These are phyloP conservation scores for Podochytrium sp. DNA, from an alignment of 192 early-diverging fungal species.

Conservation along the genomic window DNA sequence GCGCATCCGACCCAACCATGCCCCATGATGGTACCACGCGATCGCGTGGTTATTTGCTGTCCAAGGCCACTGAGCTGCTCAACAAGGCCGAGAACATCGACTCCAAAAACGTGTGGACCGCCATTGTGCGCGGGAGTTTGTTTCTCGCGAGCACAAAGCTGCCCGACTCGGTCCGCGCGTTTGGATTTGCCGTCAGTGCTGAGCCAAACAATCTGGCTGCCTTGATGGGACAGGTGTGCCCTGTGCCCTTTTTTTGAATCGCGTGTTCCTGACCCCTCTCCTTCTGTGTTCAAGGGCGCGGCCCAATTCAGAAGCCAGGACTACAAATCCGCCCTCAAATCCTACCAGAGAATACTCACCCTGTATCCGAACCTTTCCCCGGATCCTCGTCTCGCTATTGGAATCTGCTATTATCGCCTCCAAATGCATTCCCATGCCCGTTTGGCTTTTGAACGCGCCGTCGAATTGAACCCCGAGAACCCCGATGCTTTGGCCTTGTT, in stretches of 20 bases:
- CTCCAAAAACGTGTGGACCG: constrained; percentile 66
- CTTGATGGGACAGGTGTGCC: constrained; percentile 61
- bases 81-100: constrained; percentile 79
- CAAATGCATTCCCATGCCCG: constrained; percentile 69
- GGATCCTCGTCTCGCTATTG: constrained; percentile 83
- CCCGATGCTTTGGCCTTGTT: constrained; percentile 73
- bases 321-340: constrained; percentile 68
- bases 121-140: constrained; percentile 73
- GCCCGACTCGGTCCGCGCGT: constrained; percentile 60
- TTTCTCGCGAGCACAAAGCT: constrained; percentile 55
- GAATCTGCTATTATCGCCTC: constrained; percentile 81
- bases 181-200: constrained; percentile 46
- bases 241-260: not conserved
- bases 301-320: constrained; percentile 63
- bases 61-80: constrained; percentile 72
- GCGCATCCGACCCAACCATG: not conserved
- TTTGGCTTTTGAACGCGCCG: constrained; percentile 70
- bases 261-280: not conserved
- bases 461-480: constrained; percentile 70
- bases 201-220: constrained; percentile 54
- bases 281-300: constrained; percentile 53
- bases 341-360: constrained; percentile 77
- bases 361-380: constrained; percentile 53
- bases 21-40: not conserved
- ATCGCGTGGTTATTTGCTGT: not conserved